Conservation (phyloP, 345 rosid species). For the Populus deltoides region DNA sequence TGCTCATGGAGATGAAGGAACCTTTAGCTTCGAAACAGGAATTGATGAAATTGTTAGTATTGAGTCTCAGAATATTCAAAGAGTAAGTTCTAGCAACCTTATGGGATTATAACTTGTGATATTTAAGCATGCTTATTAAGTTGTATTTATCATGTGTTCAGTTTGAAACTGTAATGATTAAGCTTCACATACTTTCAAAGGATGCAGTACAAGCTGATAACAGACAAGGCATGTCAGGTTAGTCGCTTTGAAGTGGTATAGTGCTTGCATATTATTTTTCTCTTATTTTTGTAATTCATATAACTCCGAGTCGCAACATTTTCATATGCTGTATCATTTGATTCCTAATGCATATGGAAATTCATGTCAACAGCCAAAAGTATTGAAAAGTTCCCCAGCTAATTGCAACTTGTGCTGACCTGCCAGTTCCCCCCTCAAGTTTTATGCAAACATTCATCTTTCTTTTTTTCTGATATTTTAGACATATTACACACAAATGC, state of each 20-base stretch:
- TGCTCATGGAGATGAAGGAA: slow-evolving; percentile 33
- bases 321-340: neutral
- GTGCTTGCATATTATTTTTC: slow-evolving; percentile 12
- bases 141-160: slow-evolving; percentile 30
- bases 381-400: neutral
- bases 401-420: slow-evolving; percentile 1
- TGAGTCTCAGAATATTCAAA: slow-evolving; percentile 53
- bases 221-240: slow-evolving; percentile 48
- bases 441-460: neutral
- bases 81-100: slow-evolving; percentile 44
- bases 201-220: slow-evolving; percentile 33
- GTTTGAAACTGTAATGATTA: slow-evolving; percentile 56
- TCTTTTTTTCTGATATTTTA: neutral
- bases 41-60: slow-evolving; percentile 71
- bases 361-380: neutral
- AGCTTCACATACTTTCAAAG: slow-evolving; percentile 48
- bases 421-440: no score
- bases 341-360: neutral
- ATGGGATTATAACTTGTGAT: neutral
- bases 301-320: neutral
- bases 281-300: neutral
- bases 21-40: slow-evolving; percentile 46
- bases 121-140: neutral
- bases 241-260: slow-evolving; percentile 9
- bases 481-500: neutral